Base-by-base conservation (phyloP, 441 rosid genomes). In the Euphorbia schlechtendalii region DNA sequence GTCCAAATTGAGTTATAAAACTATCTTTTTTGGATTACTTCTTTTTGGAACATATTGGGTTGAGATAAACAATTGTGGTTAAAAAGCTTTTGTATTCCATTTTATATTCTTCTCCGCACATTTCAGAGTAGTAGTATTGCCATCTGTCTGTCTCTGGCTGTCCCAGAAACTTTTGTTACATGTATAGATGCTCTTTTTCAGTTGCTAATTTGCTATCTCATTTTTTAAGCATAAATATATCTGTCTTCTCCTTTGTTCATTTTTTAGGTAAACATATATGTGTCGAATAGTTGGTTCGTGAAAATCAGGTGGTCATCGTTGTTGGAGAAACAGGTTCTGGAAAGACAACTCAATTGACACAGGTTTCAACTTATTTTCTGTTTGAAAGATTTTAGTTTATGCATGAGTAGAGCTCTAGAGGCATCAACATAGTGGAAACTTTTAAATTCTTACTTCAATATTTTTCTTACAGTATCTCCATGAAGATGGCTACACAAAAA, bases 311-410 rank as follows among this genome's bases (percentile, higher is more conserved):
- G 45, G 71, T 87, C 4, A 87, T 94, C n/a, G 97, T 90, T 59
- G 97, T 89, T 64, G 96, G 99, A 59, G 99, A 93, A 77, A 93
- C 99, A 72, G 99, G 99, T 68, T 93, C 97, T 1, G 99, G 97
- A 45, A 90, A 94, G 82, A 94, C 96, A 17, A 90, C 97, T 67
- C 97, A 94, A 70, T 84, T 90, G 77, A 90, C 99, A 32, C 99
- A 89, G 94, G 96, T 89, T 45, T 6, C 17, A 13, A 49, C 60
- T 20, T 45, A 27, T 43, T 51, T 15, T 64, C 56, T 63, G 5
- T 64, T 13, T 28, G 22, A 55, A 59, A n/a, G n/a, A 30, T 8
- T n/a, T 38, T 71, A 54, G 0, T 2, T 13, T 21, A n/a, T n/a
- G n/a, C n/a, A 28, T 14, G 3, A 56, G 41, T 38, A 25, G 12